Base-by-base conservation (phyloP, 2,329 filamentous ascomycete genomes). In the Clarireedia sp. region DNA sequence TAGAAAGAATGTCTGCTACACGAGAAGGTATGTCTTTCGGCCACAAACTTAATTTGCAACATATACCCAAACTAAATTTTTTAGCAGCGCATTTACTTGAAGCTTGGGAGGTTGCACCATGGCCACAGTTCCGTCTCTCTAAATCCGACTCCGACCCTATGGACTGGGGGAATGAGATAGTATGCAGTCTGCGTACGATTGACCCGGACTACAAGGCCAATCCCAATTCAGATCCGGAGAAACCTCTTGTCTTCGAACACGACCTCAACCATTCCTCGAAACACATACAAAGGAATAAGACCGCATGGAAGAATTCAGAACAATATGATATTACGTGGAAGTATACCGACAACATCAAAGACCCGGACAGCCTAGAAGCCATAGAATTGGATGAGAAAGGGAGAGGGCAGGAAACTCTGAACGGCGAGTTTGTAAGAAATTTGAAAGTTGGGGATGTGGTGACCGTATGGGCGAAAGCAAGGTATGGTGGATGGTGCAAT, bases 401-500 rank as follows among this genome's bases (percentile, higher is more conserved):
- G 0, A 73, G 81, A 0, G 82, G 82, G 1, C 65, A 63, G 19
- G 74, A 64, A 3, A 80, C 78, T 0, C 76, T 70, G 0, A 73
- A 76, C 51, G 82, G 82, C 1, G 68, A 74, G 38, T 84, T 82
- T 65, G 75, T 86, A 36, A 74, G 77, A 16, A 71, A 69, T 46
- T 64, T 86, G 60, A 76, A 56, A 41, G 52, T 59, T 38, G 61
- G 59, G 8, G 59, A 62, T 54, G 59, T 62, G 40, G 55, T 62
- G 4, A 57, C 54, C 2, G 50, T 60, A n/a, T 64, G 60, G 58
- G 57, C 60, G 16, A 58, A 61, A 21, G 48, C 56, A 1, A 74
- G 81, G 56, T 85, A 80, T 55, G 66, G 64, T 0, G 75, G 70
- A 0, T 85, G 82, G 82, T 41, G 51, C 1, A 85, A 84, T 58